Conservation (phyloP, 176 grass and related monocot species). For the Aegilops tauschii region DNA sequence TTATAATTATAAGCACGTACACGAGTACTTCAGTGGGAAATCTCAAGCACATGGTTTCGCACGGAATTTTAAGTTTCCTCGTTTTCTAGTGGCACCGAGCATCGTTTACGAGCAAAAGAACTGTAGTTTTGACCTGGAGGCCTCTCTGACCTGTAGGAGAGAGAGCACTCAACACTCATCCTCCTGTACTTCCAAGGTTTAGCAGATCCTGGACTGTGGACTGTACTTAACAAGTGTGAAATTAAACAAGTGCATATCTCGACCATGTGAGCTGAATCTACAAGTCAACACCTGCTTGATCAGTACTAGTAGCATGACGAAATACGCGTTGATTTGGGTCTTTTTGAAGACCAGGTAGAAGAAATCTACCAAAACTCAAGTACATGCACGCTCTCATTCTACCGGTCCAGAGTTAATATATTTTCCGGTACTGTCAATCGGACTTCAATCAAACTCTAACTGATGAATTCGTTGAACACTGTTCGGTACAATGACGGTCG, state of each 20-base stretch:
- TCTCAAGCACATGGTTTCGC: neutral
- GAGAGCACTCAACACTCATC: neutral
- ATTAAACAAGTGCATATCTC: neutral
- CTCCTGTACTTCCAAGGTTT: constrained; percentile 15
- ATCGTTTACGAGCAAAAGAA: constrained; percentile 1
- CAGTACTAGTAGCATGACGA: neutral
- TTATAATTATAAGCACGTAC: neutral
- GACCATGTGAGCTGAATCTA: constrained; percentile 22
- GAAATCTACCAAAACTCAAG: constrained; percentile 29
- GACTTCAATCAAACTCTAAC: constrained; percentile 6
- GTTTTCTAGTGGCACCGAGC: neutral
- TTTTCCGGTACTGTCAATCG: constrained; percentile 20
- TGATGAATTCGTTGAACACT: neutral
- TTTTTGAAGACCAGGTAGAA: neutral
- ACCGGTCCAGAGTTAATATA: neutral
- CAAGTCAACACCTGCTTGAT: constrained; percentile 21
- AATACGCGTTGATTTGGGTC: neutral
- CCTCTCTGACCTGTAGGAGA: constrained; percentile 20
- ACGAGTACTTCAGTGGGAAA: neutral
- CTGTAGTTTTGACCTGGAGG: constrained; percentile 22
- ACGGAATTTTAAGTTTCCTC: neutral
- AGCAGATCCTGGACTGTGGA: neutral
- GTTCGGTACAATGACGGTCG: constrained; percentile 8
- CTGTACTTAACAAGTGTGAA: constrained; percentile 19
- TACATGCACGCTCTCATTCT: constrained; percentile 9